Conservation (phyloP, 176 grass and related monocot genomes). For the Oryza meridionalis region DNA sequence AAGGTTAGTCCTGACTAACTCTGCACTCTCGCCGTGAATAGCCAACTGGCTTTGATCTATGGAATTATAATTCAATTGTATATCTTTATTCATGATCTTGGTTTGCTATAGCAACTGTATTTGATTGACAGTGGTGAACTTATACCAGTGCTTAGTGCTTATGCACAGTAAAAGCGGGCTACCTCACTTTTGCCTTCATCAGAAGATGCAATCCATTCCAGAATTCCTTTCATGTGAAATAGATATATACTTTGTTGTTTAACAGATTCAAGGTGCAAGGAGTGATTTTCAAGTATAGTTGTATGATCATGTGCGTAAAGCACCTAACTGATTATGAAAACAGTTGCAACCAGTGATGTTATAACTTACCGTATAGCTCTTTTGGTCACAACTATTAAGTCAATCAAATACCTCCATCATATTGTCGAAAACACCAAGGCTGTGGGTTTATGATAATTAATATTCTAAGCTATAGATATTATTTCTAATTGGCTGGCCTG, state of each 20-base stretch:
- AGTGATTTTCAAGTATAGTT: neutral
- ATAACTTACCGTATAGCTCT: neutral
- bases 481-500: constrained; percentile 2
- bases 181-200: neutral
- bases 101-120: neutral
- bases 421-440: neutral
- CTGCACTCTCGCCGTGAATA: too few relatives aligned
- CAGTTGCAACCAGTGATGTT: constrained; percentile 13
- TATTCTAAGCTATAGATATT: neutral
- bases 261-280: neutral
- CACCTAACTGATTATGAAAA: neutral
- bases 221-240: neutral
- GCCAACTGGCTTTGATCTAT: neutral
- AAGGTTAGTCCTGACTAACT: neutral
- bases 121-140: constrained; percentile 12
- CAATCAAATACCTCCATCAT: neutral
- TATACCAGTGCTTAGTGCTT: neutral
- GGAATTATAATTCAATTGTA: constrained; percentile 14
- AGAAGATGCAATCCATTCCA: neutral
- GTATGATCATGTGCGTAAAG: neutral
- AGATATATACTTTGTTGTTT: neutral
- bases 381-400: neutral
- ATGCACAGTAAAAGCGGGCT: neutral
- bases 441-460: neutral
- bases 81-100: neutral